phyloP scores from a whole-genome alignment of 2,329 filamentous ascomycete genomes.

The Exophiala phaeomuriformis region DNA sequence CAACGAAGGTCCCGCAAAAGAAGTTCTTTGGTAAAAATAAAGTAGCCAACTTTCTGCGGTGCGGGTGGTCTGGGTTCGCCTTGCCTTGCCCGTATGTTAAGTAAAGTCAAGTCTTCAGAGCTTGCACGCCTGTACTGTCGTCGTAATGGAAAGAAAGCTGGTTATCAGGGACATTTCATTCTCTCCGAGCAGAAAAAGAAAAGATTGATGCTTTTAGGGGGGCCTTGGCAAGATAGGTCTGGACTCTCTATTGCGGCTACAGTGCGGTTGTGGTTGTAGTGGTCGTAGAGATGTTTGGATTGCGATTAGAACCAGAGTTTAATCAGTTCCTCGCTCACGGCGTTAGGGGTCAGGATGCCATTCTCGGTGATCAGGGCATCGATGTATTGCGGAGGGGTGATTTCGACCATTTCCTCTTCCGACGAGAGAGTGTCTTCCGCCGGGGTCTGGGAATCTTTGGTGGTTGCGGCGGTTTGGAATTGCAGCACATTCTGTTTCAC shows the following conservation, averaged over 20 bases:
- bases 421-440: slow-evolving; percentile 22
- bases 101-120: too few species aligned
- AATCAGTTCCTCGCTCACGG: slow-evolving; percentile 60
- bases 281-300: not conserved
- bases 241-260: not conserved
- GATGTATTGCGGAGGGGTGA: slow-evolving; percentile 54
- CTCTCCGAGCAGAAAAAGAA: too few species aligned
- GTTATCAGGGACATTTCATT: too few species aligned
- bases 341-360: slow-evolving; percentile 56
- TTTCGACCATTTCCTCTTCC: slow-evolving; percentile 39
- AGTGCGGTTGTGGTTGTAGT: not conserved
- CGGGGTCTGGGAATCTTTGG: not conserved
- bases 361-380: slow-evolving; percentile 59
- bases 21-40: too few species aligned
- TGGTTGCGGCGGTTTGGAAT: slow-evolving; percentile 48
- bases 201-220: too few species aligned
- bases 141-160: too few species aligned
- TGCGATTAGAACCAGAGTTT: slow-evolving; percentile 49
- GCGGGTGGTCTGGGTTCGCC: too few species aligned
- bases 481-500: slow-evolving; percentile 71
- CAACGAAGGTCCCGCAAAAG: too few species aligned
- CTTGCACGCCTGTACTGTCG: too few species aligned
- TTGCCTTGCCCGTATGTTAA: too few species aligned
- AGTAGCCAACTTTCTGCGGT: too few species aligned
- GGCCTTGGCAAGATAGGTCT: too few species aligned